Base-by-base conservation (phyloP, 306 rosid genomes). In the Prunus salicina region DNA sequence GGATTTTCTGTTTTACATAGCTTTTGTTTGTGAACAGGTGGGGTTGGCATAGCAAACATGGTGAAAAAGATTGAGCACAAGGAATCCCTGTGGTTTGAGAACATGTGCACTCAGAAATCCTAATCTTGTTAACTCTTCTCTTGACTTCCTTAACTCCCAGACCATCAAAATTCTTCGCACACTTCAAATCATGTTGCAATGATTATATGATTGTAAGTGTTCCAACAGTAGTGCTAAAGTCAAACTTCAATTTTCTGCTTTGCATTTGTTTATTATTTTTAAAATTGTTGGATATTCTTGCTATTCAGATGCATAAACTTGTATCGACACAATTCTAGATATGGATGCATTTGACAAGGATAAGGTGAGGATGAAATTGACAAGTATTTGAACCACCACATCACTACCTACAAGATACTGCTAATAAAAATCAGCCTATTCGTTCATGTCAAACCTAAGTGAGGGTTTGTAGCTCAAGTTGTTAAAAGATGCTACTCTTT, bases 1-100 rank as follows among this genome's bases (percentile, higher is more conserved):
- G 38, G 19, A 30, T 71, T 25, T 20, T 78, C 13, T 53, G 43
- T 24, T 25, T 41, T 2, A 25, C 8, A 14, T 41, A n/a, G 1
- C 14, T 64, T 55, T 78, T 32, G 11, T 16, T 53, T 52, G n/a
- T 52, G 18, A 60, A 46, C 76, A 91, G 97, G 97, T 56, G 96
- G 97, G 57, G 85, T 84, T n/a, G 93, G 97, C 67, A 67, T 88
- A 28, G 75, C 63, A 85, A 76, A 82, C 60, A 88, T 88, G 91
- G 69, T 89, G n/a, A 67, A 63, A 34, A 88, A 72, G 85, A 88
- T 88, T 61, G 16, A 83, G 61, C 81, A 46, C 51, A 51, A 88
- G 20, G 89, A 86, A 43, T 76, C 73, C 20, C 82, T 89, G 95
- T 82, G 93, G 38, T 89, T 88, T 73, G 90, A 89, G 73, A 43